phyloP scores from a whole-genome alignment of 768 basidiomycete species.

The Suillus paluster region DNA sequence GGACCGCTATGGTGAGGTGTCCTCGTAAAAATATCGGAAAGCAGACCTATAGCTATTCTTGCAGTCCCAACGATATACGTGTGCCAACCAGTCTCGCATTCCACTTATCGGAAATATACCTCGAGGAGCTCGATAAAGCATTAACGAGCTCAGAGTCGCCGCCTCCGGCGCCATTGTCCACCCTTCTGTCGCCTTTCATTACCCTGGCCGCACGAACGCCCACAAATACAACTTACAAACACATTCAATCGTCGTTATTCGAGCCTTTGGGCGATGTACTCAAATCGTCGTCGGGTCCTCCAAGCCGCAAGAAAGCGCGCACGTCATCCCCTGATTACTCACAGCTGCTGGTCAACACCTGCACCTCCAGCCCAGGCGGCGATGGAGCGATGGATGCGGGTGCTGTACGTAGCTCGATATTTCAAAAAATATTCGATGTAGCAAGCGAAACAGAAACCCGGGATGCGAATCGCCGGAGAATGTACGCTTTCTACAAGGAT shows the following conservation, averaged over 20 bases:
- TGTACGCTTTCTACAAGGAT: slow-evolving; percentile 83
- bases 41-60: slow-evolving; percentile 11
- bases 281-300: slow-evolving; percentile 34
- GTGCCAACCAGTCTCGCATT: slow-evolving; percentile 81
- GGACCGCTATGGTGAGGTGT: slow-evolving; percentile 81
- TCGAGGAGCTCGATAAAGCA: slow-evolving; percentile 85
- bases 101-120: slow-evolving; percentile 88
- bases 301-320: slow-evolving; percentile 53
- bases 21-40: neutral
- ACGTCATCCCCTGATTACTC: slow-evolving; percentile 44
- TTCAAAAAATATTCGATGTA: slow-evolving; percentile 69
- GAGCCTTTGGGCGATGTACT: slow-evolving; percentile 70
- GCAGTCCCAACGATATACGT: slow-evolving; percentile 69
- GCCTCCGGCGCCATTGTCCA: slow-evolving; percentile 52
- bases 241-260: slow-evolving; percentile 70
- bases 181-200: slow-evolving; percentile 73
- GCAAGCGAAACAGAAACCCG: slow-evolving; percentile 77
- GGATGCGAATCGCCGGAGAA: slow-evolving; percentile 78
- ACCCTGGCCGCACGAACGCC: slow-evolving; percentile 70
- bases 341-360: slow-evolving; percentile 58
- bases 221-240: slow-evolving; percentile 67
- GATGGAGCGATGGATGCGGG: slow-evolving; percentile 42
- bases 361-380: slow-evolving; percentile 43
- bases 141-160: slow-evolving; percentile 35
- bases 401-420: slow-evolving; percentile 55